Base-by-base conservation (phyloP, 2,329 filamentous ascomycete species). In the Sclerotinia nivalis region DNA sequence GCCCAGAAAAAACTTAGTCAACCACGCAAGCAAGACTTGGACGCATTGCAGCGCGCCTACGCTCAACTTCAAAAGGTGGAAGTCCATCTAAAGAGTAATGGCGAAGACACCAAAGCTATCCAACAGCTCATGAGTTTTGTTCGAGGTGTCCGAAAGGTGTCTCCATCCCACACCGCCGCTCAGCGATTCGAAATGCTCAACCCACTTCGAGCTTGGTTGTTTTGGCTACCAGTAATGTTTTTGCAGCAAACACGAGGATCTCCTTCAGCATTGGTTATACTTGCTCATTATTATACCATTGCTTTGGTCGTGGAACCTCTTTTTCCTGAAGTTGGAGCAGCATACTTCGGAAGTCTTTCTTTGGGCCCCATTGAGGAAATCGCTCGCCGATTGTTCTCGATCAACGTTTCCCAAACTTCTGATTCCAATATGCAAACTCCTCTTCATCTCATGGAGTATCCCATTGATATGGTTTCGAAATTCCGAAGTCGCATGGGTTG, bases 181-280 rank as follows among this genome's bases (percentile, higher is more conserved):
- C 89, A 96, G 78, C 93, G 97, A 77, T 98, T 97, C 78, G 91
- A 93, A 77, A 91, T 94, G 73, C 87, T 98, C 15, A 94, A 96
- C 73, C 90, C 93, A 13, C 86, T 99, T 71, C 88, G 94, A 69
- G 92, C 92, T 75, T 97, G 95, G 93, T 87, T 98, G 22, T 97
- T 98, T 81, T 98, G 95, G 93, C 88, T 97, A 69, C 96, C 96
- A 0, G 89, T 97, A 47, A 89, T 89, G 74, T 91, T 94, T 75
- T 85, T 97, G 37, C 91, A 95, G 78, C 88, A 89, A 73, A 91
- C 90, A 60, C 88, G 90, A 65, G 88, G 88, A 49, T 93, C 95
- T 74, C 87, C 92, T 34, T 92, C 88, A 71, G 91, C 93, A 1
- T 85, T 97, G 74, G 85, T 97, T 66, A 89, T 96, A 72, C 89